Evolutionary conservation across 345 rosid species (phyloP).

Genomic region (Sisymbrium irio): DNA sequence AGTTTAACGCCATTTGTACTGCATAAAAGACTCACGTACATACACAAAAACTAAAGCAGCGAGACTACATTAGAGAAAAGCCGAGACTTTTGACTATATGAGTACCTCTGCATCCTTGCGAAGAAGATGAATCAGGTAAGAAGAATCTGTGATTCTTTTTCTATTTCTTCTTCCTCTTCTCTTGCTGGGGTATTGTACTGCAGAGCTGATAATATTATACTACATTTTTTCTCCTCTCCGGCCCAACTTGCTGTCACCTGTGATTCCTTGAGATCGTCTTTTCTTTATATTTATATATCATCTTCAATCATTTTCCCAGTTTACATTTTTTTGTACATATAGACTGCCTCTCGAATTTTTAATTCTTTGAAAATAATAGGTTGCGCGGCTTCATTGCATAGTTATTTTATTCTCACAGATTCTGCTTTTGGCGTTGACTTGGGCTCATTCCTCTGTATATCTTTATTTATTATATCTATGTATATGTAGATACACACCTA

Average conservation of each 20-base stretch:
- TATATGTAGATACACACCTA: not conserved
- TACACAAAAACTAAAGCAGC: not conserved
- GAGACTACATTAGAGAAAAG: not conserved
- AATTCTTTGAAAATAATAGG: not conserved
- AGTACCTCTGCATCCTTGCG: not conserved
- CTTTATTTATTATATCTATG: not conserved
- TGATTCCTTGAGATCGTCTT: not conserved
- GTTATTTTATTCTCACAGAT: not conserved
- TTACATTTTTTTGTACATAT: not conserved
- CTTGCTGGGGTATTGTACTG: not conserved
- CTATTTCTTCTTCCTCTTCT: not conserved
- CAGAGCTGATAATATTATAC: not conserved
- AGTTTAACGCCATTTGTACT: conserved; percentile 32
- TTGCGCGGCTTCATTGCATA: conserved; percentile 7
- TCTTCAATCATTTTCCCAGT: conserved; percentile 11
- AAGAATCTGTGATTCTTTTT: not conserved
- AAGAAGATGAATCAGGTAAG: conserved; percentile 20
- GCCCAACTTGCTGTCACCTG: not conserved
- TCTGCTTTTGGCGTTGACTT: conserved; percentile 29
- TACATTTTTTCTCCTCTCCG: conserved; percentile 8
- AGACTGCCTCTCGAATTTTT: not conserved
- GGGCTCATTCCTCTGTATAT: not conserved
- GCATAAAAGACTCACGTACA: conserved; percentile 11
- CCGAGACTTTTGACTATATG: not conserved
- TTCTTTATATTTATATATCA: not conserved